A percentile compares a stretch with the other conserved stretches of the same genome.
Conservation (phyloP, 2,329 filamentous ascomycete genomes). For the Aspergillus sp. region DNA sequence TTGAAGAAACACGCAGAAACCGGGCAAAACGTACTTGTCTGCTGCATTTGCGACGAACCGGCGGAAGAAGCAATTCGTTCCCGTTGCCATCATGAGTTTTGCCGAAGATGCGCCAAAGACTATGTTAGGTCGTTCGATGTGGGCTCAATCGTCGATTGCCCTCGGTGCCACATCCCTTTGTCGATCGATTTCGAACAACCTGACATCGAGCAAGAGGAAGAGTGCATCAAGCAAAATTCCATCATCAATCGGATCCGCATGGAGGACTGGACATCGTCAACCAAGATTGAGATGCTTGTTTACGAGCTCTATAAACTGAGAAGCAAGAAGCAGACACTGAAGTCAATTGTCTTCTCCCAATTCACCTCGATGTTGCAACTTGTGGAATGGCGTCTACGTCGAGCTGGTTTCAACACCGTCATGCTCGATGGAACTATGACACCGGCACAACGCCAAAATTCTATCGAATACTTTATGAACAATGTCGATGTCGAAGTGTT, state of each 20-base stretch:
- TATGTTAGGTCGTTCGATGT: conserved; percentile 76
- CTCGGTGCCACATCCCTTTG: conserved; percentile 85
- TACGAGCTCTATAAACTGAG: conserved; percentile 91
- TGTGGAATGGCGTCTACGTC: conserved; percentile 92
- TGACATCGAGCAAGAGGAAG: conserved; percentile 89
- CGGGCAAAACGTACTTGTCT: conserved; percentile 87
- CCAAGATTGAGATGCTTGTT: conserved; percentile 94
- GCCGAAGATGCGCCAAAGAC: conserved; percentile 74
- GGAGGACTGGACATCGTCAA: conserved; percentile 97
- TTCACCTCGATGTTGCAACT: conserved; percentile 97
- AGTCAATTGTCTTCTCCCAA: conserved; percentile 96
- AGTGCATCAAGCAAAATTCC: conserved; percentile 84
- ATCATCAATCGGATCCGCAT: conserved; percentile 99
- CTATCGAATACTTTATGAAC: conserved; percentile 95
- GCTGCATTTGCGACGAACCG: conserved; percentile 93
- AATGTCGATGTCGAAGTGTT: conserved; percentile 95
- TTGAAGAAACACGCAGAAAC: conserved; percentile 83
- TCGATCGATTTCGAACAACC: conserved; percentile 93
- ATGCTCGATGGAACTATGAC: conserved; percentile 99
- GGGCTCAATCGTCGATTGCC: conserved; percentile 65
- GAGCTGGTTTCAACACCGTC: conserved; percentile 96
- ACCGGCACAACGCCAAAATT: conserved; percentile 85
- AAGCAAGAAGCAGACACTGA: conserved; percentile 88
- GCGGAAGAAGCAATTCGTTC: conserved; percentile 93
- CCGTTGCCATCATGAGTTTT: conserved; percentile 90